Evolutionary conservation across 768 basidiomycete species (phyloP), one percentile per base, ranked within the genome.

Genomic region (Amanita inopinata): DNA sequence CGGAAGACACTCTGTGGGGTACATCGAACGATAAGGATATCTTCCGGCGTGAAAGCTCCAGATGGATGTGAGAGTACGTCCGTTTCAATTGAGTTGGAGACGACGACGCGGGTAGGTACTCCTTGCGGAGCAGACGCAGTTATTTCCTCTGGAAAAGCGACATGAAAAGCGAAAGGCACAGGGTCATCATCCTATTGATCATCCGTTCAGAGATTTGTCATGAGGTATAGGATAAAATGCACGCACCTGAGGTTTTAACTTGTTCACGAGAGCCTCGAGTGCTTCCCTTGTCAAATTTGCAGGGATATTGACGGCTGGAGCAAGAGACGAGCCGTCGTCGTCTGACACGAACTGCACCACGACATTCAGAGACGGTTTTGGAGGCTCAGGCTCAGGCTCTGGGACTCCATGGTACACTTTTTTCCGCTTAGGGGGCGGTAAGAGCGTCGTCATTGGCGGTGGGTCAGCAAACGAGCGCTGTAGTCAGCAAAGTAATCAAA

Each of bases 1-100:
- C 81, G 78, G 63, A 96, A 99, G 3, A 98, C 85, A 33, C 92
- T 89, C 60, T 99, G 93, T 6, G 94, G 94, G 19, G 93, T 81
- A 60, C 94, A 98, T 51, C 83, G 77, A 18, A 98, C 73, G 38
- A 86, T 70, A 44, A 98, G 78, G 7, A 92, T 73, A 55, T 89
- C 91, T 72, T 99, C 94, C 6, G 77, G 70, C 0, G 86, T 82
- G 50, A 89, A 86, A 0, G 74, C 68, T 18, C 76, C 69, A 1
- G 83, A 82, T 0, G 81, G 71, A 54, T 83, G 84, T 5, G 69
- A 64, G 6, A 98, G 67, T 6, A 96, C 73, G 54, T 97, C 91
- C 2, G 72, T 64, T 51, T 88, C 76, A 20, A 96, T 80, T 2
- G 90, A 91, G 58, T 81, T 85, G 45, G 87, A 69, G 49, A 96